phyloP scores from a whole-genome alignment of 768 basidiomycete species.

The Lactarius quietus region DNA sequence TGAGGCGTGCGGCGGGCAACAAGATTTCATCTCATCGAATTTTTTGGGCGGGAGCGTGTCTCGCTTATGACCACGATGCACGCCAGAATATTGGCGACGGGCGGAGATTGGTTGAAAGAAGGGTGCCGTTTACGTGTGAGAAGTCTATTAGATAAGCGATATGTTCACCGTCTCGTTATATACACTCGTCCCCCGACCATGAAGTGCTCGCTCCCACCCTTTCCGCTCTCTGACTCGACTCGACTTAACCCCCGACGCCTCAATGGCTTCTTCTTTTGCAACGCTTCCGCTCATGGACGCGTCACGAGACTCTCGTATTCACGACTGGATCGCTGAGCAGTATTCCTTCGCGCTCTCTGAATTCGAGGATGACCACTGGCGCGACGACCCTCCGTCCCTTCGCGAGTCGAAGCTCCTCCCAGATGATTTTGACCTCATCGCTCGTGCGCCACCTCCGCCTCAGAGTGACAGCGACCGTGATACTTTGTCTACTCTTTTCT shows the following conservation, averaged over 20 bases:
- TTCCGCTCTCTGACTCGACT: constrained; percentile 12
- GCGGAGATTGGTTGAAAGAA: constrained; percentile 23
- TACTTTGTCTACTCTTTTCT: constrained; percentile 29
- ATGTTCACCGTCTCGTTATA: constrained; percentile 16
- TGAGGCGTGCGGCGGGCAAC: background rate
- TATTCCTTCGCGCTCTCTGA: constrained; percentile 26
- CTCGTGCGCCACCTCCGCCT: background rate
- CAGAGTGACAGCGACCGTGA: constrained; percentile 9
- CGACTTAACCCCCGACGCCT: constrained; percentile 1
- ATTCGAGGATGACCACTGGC: constrained; percentile 13
- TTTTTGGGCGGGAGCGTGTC: constrained; percentile 13
- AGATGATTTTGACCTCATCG: constrained; percentile 19
- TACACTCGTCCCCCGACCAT: constrained; percentile 1
- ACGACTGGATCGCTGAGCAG: constrained; percentile 28
- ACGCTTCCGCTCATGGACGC: constrained; percentile 23
- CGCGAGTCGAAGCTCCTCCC: constrained; percentile 27
- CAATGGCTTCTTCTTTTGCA: constrained; percentile 22
- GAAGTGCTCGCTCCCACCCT: constrained; percentile 10
- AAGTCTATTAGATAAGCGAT: constrained; percentile 4
- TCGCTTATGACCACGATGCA: constrained; percentile 20
- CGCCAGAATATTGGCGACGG: constrained; percentile 11
- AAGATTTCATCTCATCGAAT: background rate
- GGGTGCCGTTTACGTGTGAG: constrained; percentile 23
- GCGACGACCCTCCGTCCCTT: constrained; percentile 23
- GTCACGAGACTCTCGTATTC: constrained; percentile 26